phyloP scores from a whole-genome alignment of 306 rosid species.

The Cucumis cinereus region DNA sequence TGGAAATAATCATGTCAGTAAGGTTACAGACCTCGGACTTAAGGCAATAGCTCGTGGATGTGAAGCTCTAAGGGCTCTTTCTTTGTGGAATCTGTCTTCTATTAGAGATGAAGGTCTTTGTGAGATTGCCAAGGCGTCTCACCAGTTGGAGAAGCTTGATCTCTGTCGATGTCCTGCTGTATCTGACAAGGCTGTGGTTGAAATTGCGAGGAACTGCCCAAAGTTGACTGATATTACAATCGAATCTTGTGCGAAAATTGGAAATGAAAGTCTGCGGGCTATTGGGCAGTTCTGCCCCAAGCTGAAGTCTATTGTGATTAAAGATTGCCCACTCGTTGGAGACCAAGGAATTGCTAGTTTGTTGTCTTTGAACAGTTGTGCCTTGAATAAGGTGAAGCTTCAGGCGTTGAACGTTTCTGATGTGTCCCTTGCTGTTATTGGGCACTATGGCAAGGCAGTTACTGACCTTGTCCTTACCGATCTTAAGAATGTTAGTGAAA shows the following conservation, averaged over 20 bases:
- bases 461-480: conserved; percentile 48
- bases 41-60: conserved; percentile 69
- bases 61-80: conserved; percentile 62
- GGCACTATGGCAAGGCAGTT: conserved; percentile 64
- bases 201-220: conserved; percentile 57
- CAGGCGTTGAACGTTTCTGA: conserved; percentile 66
- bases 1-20: conserved; percentile 38
- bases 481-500: conserved; percentile 59
- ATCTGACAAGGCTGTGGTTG: conserved; percentile 60
- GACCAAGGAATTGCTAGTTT: conserved; percentile 70
- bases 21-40: conserved; percentile 58
- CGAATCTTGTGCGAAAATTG: conserved; percentile 66
- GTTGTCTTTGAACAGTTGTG: conserved; percentile 40
- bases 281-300: conserved; percentile 58
- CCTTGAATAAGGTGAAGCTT: conserved; percentile 56
- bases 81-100: conserved; percentile 51
- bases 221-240: conserved; percentile 52
- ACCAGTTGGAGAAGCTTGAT: conserved; percentile 59
- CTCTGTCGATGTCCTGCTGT: conserved; percentile 51
- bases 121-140: conserved; percentile 68
- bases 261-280: conserved; percentile 67
- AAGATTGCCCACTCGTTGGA: conserved; percentile 50
- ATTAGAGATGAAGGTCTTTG: conserved; percentile 65
- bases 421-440: conserved; percentile 81
- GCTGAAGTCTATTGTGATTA: conserved; percentile 48